Conservation (phyloP, 1,284 basidiomycete species). For the Moniliella sp. region DNA sequence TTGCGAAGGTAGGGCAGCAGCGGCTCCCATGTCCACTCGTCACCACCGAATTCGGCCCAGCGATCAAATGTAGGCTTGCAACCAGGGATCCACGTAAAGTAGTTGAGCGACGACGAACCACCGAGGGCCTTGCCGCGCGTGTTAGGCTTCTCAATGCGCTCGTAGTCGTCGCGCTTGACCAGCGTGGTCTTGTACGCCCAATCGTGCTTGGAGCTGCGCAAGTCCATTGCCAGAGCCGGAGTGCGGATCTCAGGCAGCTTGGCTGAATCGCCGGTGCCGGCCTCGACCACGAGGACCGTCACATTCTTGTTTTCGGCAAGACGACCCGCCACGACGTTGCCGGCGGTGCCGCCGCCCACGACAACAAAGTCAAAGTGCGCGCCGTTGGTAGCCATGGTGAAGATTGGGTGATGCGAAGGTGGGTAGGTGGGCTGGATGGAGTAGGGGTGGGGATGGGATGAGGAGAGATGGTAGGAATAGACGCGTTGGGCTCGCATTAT, state of each 20-base stretch:
- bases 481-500: too few species aligned
- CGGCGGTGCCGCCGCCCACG: constrained; percentile 2
- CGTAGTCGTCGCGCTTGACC: too few species aligned
- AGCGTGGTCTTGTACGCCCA: constrained; percentile 32
- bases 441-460: too few species aligned
- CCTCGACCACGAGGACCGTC: constrained; percentile 1
- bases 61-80: constrained; percentile 1
- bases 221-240: constrained; percentile 32
- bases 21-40: not conserved
- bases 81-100: not conserved
- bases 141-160: not conserved
- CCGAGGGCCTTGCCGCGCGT: not conserved
- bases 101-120: not conserved
- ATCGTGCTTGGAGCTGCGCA: constrained; percentile 33
- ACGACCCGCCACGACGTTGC: not conserved
- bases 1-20: too few species aligned
- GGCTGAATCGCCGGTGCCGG: not conserved
- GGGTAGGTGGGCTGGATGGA: too few species aligned
- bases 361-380: constrained; percentile 1
- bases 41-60: not conserved
- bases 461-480: too few species aligned
- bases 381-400: too few species aligned
- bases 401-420: too few species aligned
- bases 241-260: constrained; percentile 10
- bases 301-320: constrained; percentile 1